phyloP scores from a whole-genome alignment of 495 filamentous ascomycete genomes.

The Aspergillus taichungensis region DNA sequence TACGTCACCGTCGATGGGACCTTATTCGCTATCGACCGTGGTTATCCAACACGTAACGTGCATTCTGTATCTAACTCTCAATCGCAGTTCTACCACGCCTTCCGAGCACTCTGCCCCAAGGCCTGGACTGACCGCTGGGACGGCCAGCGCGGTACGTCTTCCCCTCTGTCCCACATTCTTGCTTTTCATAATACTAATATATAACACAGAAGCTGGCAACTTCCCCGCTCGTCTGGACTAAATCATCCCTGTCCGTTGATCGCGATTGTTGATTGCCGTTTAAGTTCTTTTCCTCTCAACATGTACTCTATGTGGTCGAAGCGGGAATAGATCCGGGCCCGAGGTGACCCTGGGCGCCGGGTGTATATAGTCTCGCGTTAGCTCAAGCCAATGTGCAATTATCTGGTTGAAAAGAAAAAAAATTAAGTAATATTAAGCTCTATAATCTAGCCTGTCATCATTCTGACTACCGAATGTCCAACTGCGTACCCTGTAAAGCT shows the following conservation, averaged over 20 bases:
- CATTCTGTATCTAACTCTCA: slow-evolving; percentile 4
- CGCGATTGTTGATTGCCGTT: slow-evolving; percentile 16
- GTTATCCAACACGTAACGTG: neutral
- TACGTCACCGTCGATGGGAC: neutral
- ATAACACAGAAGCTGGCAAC: slow-evolving; percentile 68
- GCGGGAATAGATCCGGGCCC: slow-evolving; percentile 22
- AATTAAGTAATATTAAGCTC: too few relatives aligned
- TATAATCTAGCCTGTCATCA: neutral
- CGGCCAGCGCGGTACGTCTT: slow-evolving; percentile 78
- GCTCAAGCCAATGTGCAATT: slow-evolving; percentile 11
- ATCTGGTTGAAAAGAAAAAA: neutral
- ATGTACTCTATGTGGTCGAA: slow-evolving; percentile 38
- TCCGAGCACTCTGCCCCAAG: slow-evolving; percentile 93
- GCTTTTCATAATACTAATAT: neutral
- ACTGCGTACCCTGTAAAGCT: too few relatives aligned
- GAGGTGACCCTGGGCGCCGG: slow-evolving; percentile 11
- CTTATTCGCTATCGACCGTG: neutral
- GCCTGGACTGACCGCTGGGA: slow-evolving; percentile 95
- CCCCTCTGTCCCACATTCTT: slow-evolving; percentile 12
- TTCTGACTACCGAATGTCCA: too few relatives aligned
- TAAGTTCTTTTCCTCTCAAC: slow-evolving; percentile 33
- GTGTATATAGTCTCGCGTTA: slow-evolving; percentile 30
- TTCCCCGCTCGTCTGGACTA: slow-evolving; percentile 60
- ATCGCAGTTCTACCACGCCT: slow-evolving; percentile 82
- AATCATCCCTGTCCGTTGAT: slow-evolving; percentile 22